Base-by-base conservation (phyloP, 1,139 yeast species). In the Pichia sp. region DNA sequence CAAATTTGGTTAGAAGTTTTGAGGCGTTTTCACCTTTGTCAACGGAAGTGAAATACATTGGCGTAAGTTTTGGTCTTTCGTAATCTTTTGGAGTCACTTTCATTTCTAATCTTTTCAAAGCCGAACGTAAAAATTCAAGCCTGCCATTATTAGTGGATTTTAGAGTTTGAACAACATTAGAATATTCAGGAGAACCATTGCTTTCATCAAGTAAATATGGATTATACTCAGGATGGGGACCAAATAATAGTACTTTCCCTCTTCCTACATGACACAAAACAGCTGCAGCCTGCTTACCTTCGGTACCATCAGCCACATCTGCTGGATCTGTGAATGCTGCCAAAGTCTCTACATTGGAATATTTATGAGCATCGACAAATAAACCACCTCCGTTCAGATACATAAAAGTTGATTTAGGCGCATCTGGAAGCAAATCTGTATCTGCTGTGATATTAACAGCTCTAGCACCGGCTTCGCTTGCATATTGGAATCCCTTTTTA, bases 371-470 rank as follows among this genome's bases (percentile, higher is more conserved):
- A 61, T 86, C 82, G 7, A 81, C 79, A 64, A 92, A 92, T 16
- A 83, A 72, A 2, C 87, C 85, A 9, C 98, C 98, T 1, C 98
- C 98, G 55, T 92, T 88, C 61, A 79, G 85, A 60, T 85, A 86
- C 43, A 65, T 60, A 31, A 63, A 56, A 3, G 50, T 57, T 8
- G 56, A 57, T 1, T 42, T 36, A 3, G 48, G 43, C 6, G 29
- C 29, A 3, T 44, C 57, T 3, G 68, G 68, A 3, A 60, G 55
- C 1, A 62, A 57, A 1, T 49, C 46, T 1, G 49, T 49, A 16
- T 67, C 62, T 5, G 77, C 71, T 1, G 58, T 51, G 39, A 88
- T 52, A 5, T 52, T 60, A 0, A 77, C 77, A 0, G 90, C 83
- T 38, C 74, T 67, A 0, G 95, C 81, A 0, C 97, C 97, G 0